Percentiles rank a stretch among this genome's conserved stretches.
Conservation (phyloP, 768 basidiomycete species). For the Boletus eberwhitei region DNA sequence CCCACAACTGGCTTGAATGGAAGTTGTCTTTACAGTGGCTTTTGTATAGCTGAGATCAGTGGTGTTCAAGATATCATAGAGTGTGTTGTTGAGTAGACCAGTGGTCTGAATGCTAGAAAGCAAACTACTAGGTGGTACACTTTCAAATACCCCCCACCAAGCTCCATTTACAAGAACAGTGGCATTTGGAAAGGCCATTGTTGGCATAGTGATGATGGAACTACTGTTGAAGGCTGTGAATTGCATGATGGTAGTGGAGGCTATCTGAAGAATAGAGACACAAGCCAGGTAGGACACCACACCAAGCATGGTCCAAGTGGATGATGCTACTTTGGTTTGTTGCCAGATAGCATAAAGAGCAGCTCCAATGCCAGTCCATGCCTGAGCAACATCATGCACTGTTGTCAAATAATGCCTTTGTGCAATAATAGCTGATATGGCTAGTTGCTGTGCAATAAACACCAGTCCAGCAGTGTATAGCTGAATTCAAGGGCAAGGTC, state of each 20-base stretch:
- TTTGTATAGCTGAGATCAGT: neutral
- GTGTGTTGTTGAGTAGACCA: constrained; percentile 10
- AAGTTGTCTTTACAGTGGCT: constrained; percentile 15
- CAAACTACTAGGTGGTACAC: neutral
- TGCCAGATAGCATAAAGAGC: constrained; percentile 13
- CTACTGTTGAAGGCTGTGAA: constrained; percentile 12
- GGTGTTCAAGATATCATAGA: constrained; percentile 9
- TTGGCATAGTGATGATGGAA: neutral
- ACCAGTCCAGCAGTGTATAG: constrained; percentile 18
- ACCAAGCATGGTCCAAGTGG: constrained; percentile 7
- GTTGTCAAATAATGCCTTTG: constrained; percentile 13
- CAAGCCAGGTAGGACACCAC: constrained; percentile 16
- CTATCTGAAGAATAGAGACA: constrained; percentile 18
- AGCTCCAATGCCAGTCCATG: constrained; percentile 25
- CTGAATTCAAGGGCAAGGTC: neutral
- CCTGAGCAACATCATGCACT: constrained; percentile 16
- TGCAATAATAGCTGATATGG: neutral
- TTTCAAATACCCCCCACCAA: neutral
- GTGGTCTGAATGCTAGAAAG: neutral
- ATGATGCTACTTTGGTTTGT: constrained; percentile 13
- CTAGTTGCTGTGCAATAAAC: constrained; percentile 18
- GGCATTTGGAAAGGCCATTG: constrained; percentile 3
- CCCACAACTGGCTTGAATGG: constrained; percentile 4
- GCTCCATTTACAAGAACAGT: neutral
- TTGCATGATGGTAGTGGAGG: constrained; percentile 22